Evolutionary conservation across 208 protist species (phyloP), one percentile per base, ranked within the genome.

Genomic region (Trypanosoma caninum): DNA sequence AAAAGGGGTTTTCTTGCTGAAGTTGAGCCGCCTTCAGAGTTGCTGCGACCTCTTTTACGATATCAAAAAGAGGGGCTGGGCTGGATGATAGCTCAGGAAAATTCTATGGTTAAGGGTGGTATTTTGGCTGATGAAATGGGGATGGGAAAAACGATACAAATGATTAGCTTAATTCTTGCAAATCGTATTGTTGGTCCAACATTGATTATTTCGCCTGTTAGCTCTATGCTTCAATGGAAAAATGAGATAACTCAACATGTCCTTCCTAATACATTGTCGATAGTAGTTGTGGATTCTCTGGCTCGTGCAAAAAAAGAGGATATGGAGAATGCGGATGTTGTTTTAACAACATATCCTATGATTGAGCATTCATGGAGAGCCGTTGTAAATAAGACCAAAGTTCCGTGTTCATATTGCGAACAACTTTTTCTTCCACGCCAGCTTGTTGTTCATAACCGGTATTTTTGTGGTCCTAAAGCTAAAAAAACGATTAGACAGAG

Each of bases 101-200:
- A 35, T 8, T 80, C 69, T 22, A 61, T 78, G 11, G 38, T 84
- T 20, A 89, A 84, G 37, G 88, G 91, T 47, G 94, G 97, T 18
- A 98, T 99, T 69, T 74, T 99, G 14, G 98, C 98, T 0, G 98
- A 99, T 82, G 98, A 99, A 68, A 99, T 99, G 98, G 89, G 97
- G 59, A 87, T 98, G 65, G 97, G 97, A 33, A 99, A 99, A 73
- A 99, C 97, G 0, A 91, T 98, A 33, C 93, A 98, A 72, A 98
- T 95, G 30, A 98, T 99, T 55, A 68, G 89, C 33, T 58, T 96
- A 44, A 66, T 98, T 22, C 64, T 90, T 14, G 85, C 96, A 7
- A 59, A 84, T 59, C 70, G 71, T n/a, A 65, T 87, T 11, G 59
- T 53, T 9, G 88, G 89, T 0, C 86, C 91, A 13, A 96, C 93